Base-by-base conservation (phyloP, 257 asterid genomes). In the Jacaranda mimosifolia region DNA sequence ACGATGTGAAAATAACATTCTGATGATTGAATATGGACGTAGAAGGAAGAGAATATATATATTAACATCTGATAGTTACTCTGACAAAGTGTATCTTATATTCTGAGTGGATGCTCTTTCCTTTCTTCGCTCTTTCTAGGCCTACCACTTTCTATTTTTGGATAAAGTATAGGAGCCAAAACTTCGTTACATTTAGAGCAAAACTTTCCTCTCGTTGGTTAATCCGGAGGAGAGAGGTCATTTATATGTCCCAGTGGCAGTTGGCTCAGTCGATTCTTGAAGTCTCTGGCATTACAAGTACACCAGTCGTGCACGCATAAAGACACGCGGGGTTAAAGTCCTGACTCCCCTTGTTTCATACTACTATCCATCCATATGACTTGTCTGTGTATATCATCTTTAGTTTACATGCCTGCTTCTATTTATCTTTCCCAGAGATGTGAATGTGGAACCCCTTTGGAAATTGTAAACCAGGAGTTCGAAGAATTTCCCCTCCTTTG, bases 381-480 rank as follows among this genome's bases (percentile, higher is more conserved):
- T 26, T 26, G 32, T 26, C 32, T 26, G 32, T 26, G 32, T 26
- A 26, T 26, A 26, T 26, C 32, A 26, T 26, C 32, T 21, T 52
- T 40, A 26, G n/a, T 36, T 48, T 63, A 19, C 8, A 17, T 8
- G 13, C 72, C 72, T 63, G 48, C 32, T 32, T 67, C 72, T 45
- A 36, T 83, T 66, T 69, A 13, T 79, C 69, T 75, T 88, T 89
- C 72, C 83, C 81, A 5, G 86, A 85, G 57, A 92, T 59, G 36
- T 85, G 80, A 46, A 91, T 57, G 78, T 91, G 94, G 74, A 75
- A 85, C 35, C 98, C 98, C 39, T 91, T 85, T 5, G 98, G 98
- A 74, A 94, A 94, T 66, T 94, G 98, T 70, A 94, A 70, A 63
- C 98, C 98, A 14, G 98, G 98, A 17, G 97, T 90, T 75, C 98